These are phyloP conservation scores for Fusarium buharicum DNA, from an alignment of 2,329 filamentous ascomycete genomes.

Conservation along the genomic window DNA sequence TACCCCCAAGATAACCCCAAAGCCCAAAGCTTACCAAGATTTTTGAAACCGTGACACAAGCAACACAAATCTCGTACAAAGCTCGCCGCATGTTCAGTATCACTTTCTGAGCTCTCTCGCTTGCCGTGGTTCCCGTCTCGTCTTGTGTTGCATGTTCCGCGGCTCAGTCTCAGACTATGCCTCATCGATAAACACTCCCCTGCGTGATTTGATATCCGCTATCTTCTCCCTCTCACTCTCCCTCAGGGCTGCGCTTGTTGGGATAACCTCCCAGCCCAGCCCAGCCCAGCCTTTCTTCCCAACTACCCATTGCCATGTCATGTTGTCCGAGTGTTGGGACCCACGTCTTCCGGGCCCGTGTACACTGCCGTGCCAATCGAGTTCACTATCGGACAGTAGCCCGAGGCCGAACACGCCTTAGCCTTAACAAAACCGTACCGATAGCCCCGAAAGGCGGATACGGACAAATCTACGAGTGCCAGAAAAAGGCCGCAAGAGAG, in stretches of 20 bases:
- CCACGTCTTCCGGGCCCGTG: constrained; percentile 35
- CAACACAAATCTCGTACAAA: constrained; percentile 42
- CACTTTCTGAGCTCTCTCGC: constrained; percentile 5
- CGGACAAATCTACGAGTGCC: constrained; percentile 25
- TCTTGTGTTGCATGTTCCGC: constrained; percentile 6
- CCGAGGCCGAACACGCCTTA: constrained; percentile 44
- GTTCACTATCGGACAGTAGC: constrained; percentile 44
- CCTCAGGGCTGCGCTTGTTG: constrained; percentile 23
- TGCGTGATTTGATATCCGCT: constrained; percentile 5
- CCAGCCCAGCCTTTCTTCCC: constrained; percentile 12
- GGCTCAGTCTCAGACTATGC: constrained; percentile 6
- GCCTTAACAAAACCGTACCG: constrained; percentile 37
- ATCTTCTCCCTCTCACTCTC: constrained; percentile 11
- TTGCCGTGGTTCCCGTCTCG: constrained; percentile 21
- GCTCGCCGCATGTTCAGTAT: constrained; percentile 20
- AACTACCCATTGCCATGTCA: constrained; percentile 21
- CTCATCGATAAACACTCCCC: background rate
- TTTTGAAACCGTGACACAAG: constrained; percentile 41
- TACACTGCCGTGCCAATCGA: constrained; percentile 47
- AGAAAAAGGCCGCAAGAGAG: constrained; percentile 43
- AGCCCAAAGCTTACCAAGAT: constrained; percentile 36
- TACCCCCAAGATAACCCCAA: constrained; percentile 38
- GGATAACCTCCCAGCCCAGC: constrained; percentile 29
- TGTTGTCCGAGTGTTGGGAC: constrained; percentile 38
- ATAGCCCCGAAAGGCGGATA: constrained; percentile 37